Evolutionary conservation across 2,329 filamentous ascomycete species (phyloP).

Genomic region (Neonectria sp.): DNA sequence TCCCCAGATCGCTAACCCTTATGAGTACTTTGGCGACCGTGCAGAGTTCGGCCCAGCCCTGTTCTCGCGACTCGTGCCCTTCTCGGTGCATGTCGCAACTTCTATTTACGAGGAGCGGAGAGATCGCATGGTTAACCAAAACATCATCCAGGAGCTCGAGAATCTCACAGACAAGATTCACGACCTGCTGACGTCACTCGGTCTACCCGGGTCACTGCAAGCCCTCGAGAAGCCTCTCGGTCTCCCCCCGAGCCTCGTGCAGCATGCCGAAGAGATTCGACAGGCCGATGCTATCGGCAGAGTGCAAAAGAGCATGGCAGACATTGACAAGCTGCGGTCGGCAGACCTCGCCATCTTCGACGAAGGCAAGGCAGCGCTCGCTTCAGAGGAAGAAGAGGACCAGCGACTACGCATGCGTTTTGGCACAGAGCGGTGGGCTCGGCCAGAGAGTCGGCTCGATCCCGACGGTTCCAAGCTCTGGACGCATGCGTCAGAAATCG

Average conservation of each 20-base stretch:
- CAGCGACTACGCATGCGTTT: conserved; percentile 81
- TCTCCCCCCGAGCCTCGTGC: conserved; percentile 85
- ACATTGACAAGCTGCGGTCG: conserved; percentile 90
- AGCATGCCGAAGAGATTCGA: conserved; percentile 93
- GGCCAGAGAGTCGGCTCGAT: conserved; percentile 79
- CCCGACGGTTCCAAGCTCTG: conserved; percentile 79
- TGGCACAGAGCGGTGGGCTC: conserved; percentile 88
- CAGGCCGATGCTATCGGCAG: conserved; percentile 89
- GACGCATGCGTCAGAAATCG: conserved; percentile 82
- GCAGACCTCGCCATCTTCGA: conserved; percentile 85
- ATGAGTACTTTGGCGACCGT: conserved; percentile 84
- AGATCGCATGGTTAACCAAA: conserved; percentile 91
- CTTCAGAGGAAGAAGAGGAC: conserved; percentile 88
- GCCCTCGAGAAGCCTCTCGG: conserved; percentile 96
- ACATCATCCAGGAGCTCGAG: conserved; percentile 88
- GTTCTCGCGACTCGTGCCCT: conserved; percentile 93
- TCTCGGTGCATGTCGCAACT: conserved; percentile 93
- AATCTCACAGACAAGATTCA: conserved; percentile 84
- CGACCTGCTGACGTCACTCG: conserved; percentile 83
- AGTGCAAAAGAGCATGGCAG: conserved; percentile 84
- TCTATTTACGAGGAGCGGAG: conserved; percentile 95
- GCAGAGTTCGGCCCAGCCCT: conserved; percentile 87
- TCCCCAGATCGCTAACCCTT: conserved; percentile 85
- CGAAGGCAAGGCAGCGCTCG: conserved; percentile 85
- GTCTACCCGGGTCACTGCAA: conserved; percentile 92